Base-by-base conservation (phyloP, 106 monocot species). In the Apostasia shenzhenica region DNA sequence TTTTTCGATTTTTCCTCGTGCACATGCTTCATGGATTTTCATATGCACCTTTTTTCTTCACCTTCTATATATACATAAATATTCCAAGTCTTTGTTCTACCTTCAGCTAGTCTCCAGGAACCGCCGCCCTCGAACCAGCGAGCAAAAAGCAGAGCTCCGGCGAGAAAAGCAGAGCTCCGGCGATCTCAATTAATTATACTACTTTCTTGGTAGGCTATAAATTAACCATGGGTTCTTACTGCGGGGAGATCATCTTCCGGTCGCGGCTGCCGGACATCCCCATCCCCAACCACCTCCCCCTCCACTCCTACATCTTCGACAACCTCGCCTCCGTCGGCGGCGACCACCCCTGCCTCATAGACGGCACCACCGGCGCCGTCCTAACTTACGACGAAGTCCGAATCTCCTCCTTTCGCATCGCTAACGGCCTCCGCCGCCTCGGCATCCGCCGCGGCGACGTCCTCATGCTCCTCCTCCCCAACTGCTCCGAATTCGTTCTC, bases 231-330 rank as follows among this genome's bases (percentile, higher is more conserved):
- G 82, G 82, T 2, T 82, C 81, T 39, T 41, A 76, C 39, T 6
- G 63, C 47, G 73, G 67, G 40, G 87, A 88, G 42, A 72, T 72
- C 70, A 93, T 86, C 69, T 93, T 76, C 81, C 81, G 86, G 10
- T 93, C 93, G 40, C 86, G 80, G 77, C 77, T 93, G 12, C 81
- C 86, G 14, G 83, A 88, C 75, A 93, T 93, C 76, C 51, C 71
- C 67, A 86, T 93, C 65, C 70, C 74, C 3, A 72, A 82, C 77
- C 66, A 81, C 67, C 77, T 78, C 61, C 86, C 93, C 38, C 89
- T 93, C 55, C 89, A 93, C 74, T 41, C 72, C 69, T 93, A 89
- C 77, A 85, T 89, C 67, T 93, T 93, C 67, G 74, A 93, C 63
- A 72, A 76, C 73, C 53, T 88, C 52, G 6, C 81, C 3, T 9